phyloP scores from a whole-genome alignment of 2,329 filamentous ascomycete species.

The Phialemoniopsis sp. region DNA sequence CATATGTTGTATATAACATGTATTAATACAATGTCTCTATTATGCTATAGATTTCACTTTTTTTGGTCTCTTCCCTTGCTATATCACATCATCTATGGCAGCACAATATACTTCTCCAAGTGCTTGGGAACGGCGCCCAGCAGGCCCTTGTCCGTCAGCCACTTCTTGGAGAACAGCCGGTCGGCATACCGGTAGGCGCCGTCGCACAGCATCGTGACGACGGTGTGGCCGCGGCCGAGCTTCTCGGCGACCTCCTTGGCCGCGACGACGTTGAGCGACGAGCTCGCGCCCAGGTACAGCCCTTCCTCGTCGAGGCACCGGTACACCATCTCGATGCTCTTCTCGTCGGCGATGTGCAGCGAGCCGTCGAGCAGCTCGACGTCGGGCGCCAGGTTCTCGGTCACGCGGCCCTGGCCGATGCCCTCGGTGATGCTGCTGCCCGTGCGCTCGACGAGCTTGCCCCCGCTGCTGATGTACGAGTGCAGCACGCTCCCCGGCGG shows the following conservation, averaged over 20 bases:
- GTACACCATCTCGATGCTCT: constrained; percentile 98
- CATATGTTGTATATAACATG: constrained; percentile 1
- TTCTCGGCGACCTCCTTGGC: constrained; percentile 91
- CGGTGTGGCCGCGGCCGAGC: constrained; percentile 81
- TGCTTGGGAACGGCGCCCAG: constrained; percentile 77
- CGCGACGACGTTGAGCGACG: constrained; percentile 89
- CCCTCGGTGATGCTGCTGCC: constrained; percentile 95
- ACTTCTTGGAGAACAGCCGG: constrained; percentile 84
- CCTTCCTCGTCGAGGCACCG: constrained; percentile 94
- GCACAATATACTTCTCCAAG: constrained; percentile 88
- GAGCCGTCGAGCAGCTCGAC: constrained; percentile 81
- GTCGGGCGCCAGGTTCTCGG: constrained; percentile 88
- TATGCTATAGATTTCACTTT: constrained; percentile 1
- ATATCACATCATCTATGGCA: constrained; percentile 43
- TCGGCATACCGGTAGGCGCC: constrained; percentile 98
- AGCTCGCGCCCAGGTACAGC: constrained; percentile 90
- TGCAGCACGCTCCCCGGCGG: constrained; percentile 91
- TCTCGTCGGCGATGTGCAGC: constrained; percentile 81
- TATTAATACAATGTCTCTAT: constrained; percentile 1
- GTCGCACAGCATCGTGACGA: constrained; percentile 92
- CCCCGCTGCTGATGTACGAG: constrained; percentile 83
- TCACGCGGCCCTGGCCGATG: constrained; percentile 93
- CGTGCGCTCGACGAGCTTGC: constrained; percentile 73
- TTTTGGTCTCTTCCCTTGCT: constrained; percentile 1
- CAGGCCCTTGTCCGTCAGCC: constrained; percentile 84